Evolutionary conservation across 2,329 filamentous ascomycete species (phyloP), one percentile per base, ranked within the genome.

Genomic region (Raffaelea ambrosiae): DNA sequence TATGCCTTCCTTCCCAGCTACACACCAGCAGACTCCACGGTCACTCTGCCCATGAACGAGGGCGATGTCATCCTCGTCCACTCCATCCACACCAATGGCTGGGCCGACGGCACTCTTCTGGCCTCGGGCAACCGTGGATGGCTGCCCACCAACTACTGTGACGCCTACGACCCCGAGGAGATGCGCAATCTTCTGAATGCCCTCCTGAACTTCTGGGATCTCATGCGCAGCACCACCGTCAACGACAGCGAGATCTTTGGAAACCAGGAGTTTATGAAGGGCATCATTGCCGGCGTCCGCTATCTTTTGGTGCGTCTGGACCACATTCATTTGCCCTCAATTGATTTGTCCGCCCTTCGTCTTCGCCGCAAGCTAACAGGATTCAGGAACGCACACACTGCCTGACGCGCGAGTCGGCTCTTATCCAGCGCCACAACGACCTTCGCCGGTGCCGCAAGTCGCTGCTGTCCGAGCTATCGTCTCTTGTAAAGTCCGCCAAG

Each of bases 81-180:
- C 65, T 96, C 93, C 4, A 87, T 97, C 55, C 93, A 98, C 66
- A 93, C 88, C 51, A 98, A 97, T 69, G 93, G 93, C 57, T 98
- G 93, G 93, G 93, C 93, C 29, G 93, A 98, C 64, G 93, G 93
- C 45, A 98, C 93, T 1, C 72, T 96, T 38, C 69, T 98, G 52
- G 77, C 84, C 21, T 88, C 89, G 3, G 91, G 91, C 22, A 85
- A 86, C 44, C 79, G 93, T 56, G 93, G 93, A 53, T 98, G 93
- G 93, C 72, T 98, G 51, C 93, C 93, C 3, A 98, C 93, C 9
- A 98, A 98, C 66, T 98, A 97, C 64, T 98, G 93, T 70, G 90
- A 96, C 62, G 78, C 88, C 10, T 98, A 96, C 63, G 88, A 96
- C 55, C 88, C 91, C 41, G 80, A 88, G 20, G 83, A 89, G 54